Evolutionary conservation across 192 early-diverging fungal genomes (phyloP).

Genomic region (Backusella tarrabulga): DNA sequence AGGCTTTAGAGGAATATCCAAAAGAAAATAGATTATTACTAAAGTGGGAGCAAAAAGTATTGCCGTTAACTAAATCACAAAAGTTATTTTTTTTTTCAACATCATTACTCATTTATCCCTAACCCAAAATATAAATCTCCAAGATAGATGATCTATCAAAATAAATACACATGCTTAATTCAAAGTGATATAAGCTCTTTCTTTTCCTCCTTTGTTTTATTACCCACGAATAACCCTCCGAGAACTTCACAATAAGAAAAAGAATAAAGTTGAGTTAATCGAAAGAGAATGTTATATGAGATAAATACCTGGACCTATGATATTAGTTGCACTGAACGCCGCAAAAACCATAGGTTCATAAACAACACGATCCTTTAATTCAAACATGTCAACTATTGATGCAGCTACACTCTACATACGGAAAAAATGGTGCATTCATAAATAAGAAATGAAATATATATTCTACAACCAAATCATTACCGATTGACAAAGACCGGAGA

Average conservation of each 20-base stretch:
- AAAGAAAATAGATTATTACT: neutral
- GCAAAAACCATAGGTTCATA: neutral
- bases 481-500: neutral
- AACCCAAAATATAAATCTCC: constrained; percentile 6
- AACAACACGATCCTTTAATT: constrained; percentile 1
- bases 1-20: neutral
- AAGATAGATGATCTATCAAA: neutral
- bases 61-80: neutral
- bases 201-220: neutral
- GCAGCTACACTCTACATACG: neutral
- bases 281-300: neutral
- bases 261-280: neutral
- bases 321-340: neutral
- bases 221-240: neutral
- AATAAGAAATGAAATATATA: neutral
- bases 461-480: neutral
- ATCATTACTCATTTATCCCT: neutral
- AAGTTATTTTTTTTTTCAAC: neutral
- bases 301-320: neutral
- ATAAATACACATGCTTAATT: neutral
- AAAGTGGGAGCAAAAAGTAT: neutral
- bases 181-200: neutral
- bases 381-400: neutral
- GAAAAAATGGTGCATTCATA: neutral
- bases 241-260: neutral